phyloP scores from a whole-genome alignment of 768 basidiomycete species.

The Lentinula raphanica region DNA sequence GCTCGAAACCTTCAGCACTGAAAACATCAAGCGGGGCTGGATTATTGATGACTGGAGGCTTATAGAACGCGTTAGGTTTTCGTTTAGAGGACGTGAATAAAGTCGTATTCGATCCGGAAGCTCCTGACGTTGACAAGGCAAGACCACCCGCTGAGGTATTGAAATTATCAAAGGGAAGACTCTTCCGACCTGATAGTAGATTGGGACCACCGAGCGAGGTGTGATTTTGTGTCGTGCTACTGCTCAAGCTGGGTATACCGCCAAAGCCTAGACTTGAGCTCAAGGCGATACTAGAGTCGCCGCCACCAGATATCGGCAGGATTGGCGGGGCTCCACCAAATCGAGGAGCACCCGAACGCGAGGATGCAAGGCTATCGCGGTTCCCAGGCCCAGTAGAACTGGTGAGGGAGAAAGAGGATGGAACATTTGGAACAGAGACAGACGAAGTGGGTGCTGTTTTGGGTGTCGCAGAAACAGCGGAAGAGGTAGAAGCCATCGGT shows the following conservation, averaged over 20 bases:
- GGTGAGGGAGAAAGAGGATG: conserved; percentile 4
- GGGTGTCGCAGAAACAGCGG: not conserved
- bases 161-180: conserved; percentile 3
- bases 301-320: not conserved
- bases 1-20: not conserved
- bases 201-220: conserved; percentile 5
- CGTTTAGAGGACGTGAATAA: conserved; percentile 48
- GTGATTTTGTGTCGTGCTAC: not conserved
- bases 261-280: not conserved
- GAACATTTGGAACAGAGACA: not conserved
- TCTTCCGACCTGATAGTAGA: conserved; percentile 10
- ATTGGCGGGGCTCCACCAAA: conserved; percentile 4
- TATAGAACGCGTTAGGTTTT: conserved; percentile 63
- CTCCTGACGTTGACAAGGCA: conserved; percentile 8
- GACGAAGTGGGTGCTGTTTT: not conserved
- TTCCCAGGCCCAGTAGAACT: not conserved
- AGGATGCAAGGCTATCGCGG: not conserved
- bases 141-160: conserved; percentile 4
- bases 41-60: conserved; percentile 33
- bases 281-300: not conserved
- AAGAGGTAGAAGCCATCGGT: not conserved
- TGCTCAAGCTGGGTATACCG: not conserved
- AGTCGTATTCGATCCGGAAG: conserved; percentile 18
- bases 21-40: not conserved
- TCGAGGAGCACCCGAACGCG: not conserved